phyloP scores from a whole-genome alignment of 768 basidiomycete genomes.

The Saitozyma sp. region DNA sequence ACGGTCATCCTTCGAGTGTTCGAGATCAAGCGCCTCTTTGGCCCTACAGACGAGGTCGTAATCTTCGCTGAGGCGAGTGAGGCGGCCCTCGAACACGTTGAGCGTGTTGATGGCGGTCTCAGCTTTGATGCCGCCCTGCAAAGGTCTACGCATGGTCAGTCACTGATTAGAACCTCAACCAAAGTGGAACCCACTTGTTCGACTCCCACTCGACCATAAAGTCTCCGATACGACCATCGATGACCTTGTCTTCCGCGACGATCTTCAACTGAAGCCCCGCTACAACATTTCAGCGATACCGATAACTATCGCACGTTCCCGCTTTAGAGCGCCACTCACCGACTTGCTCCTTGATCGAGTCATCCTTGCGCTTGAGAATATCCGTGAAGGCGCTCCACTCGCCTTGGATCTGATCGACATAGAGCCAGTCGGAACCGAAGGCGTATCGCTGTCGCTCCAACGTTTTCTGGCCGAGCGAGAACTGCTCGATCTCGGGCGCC shows the following conservation, averaged over 20 bases:
- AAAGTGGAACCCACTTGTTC: constrained; percentile 60
- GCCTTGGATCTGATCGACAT: constrained; percentile 92
- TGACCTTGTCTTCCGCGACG: constrained; percentile 97
- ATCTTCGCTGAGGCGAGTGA: constrained; percentile 86
- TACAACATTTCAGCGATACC: constrained; percentile 46
- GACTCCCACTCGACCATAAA: constrained; percentile 90
- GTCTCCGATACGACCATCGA: constrained; percentile 92
- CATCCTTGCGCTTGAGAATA: constrained; percentile 95
- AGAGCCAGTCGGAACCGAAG: constrained; percentile 96
- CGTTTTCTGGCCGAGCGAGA: constrained; percentile 92
- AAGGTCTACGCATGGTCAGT: constrained; percentile 57
- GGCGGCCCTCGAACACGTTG: constrained; percentile 88
- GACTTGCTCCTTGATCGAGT: constrained; percentile 96
- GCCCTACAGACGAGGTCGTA: constrained; percentile 93
- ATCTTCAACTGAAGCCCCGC: constrained; percentile 98
- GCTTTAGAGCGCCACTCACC: constrained; percentile 61
- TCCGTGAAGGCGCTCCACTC: constrained; percentile 99
- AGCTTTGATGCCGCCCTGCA: constrained; percentile 93
- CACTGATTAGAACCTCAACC: neutral
- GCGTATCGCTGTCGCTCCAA: constrained; percentile 95
- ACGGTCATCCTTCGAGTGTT: constrained; percentile 71
- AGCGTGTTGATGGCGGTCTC: constrained; percentile 96
- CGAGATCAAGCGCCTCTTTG: constrained; percentile 94
- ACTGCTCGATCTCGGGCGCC: constrained; percentile 94
- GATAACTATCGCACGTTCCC: neutral